Conservation (phyloP, 2,329 filamentous ascomycete species). For the Diaporthe longicolla region DNA sequence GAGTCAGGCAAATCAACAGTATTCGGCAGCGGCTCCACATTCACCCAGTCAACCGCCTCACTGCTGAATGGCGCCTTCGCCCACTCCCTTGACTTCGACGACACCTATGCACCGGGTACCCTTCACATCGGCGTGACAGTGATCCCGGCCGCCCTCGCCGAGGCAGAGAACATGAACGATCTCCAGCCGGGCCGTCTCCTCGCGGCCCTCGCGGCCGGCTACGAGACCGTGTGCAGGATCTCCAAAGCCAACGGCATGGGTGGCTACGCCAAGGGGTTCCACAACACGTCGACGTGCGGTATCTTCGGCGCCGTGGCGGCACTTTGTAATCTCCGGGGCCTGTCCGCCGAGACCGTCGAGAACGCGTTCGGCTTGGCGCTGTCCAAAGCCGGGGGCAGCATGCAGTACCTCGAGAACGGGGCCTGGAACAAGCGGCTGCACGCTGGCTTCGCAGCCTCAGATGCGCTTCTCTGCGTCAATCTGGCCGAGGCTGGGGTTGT, state of each 20-base stretch:
- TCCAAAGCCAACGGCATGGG: constrained; percentile 46
- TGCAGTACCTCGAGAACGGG: constrained; percentile 51
- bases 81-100: constrained; percentile 61
- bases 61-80: constrained; percentile 58
- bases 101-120: constrained; percentile 58
- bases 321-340: constrained; percentile 45
- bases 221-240: constrained; percentile 49
- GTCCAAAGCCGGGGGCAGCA: constrained; percentile 48
- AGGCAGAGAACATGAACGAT: constrained; percentile 42
- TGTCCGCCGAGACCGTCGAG: constrained; percentile 43
- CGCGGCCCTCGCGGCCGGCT: constrained; percentile 46
- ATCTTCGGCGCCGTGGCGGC: constrained; percentile 49
- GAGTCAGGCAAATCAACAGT: constrained; percentile 39
- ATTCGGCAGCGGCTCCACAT: constrained; percentile 51
- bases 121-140: constrained; percentile 58
- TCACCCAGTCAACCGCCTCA: constrained; percentile 56
- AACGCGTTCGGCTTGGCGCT: constrained; percentile 48
- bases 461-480: constrained; percentile 47
- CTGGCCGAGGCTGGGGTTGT: constrained; percentile 47
- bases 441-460: constrained; percentile 49
- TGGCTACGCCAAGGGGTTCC: constrained; percentile 48
- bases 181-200: constrained; percentile 26
- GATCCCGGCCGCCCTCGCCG: constrained; percentile 52
- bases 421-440: constrained; percentile 50
- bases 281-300: constrained; percentile 48